Percentiles rank a stretch among this genome's conserved stretches.
Conservation (phyloP, 2,329 filamentous ascomycete species). For the Anisogramma anomala region DNA sequence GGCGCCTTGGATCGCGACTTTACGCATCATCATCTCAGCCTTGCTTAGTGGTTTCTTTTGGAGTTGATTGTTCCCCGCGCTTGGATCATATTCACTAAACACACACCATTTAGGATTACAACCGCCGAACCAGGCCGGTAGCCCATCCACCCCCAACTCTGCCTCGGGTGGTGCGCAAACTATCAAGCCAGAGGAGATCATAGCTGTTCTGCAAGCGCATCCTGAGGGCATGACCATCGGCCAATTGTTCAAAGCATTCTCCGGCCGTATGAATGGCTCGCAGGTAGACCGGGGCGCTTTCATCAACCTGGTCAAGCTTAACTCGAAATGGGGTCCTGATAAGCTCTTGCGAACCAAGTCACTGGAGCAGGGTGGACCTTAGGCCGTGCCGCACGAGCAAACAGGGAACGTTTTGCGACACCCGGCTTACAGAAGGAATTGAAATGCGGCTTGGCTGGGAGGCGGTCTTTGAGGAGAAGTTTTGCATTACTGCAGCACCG, state of each 20-base stretch:
- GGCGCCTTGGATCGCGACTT: no score
- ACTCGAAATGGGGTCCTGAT: constrained; percentile 41
- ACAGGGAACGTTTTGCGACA: no score
- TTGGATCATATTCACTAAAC: not conserved
- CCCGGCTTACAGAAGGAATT: no score
- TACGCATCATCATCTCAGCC: no score
- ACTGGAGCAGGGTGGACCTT: not conserved
- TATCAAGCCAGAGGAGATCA: constrained; percentile 42
- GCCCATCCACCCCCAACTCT: constrained; percentile 8
- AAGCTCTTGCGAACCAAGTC: constrained; percentile 34
- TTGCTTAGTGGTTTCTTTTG: no score
- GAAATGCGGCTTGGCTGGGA: no score
- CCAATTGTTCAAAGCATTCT: constrained; percentile 44
- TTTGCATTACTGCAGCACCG: no score
- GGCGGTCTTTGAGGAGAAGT: no score
- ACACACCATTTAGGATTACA: constrained; percentile 10
- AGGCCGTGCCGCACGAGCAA: no score
- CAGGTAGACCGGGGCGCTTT: constrained; percentile 39
- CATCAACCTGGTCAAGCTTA: constrained; percentile 46
- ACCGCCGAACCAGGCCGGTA: constrained; percentile 7
- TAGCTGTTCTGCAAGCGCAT: constrained; percentile 38
- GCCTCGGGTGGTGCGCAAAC: not conserved
- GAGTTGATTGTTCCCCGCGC: no score
- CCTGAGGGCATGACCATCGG: constrained; percentile 43
- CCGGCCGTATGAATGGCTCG: constrained; percentile 28